phyloP scores from a whole-genome alignment of 2,329 filamentous ascomycete species.

The Pseudogymnoascus destructans region DNA sequence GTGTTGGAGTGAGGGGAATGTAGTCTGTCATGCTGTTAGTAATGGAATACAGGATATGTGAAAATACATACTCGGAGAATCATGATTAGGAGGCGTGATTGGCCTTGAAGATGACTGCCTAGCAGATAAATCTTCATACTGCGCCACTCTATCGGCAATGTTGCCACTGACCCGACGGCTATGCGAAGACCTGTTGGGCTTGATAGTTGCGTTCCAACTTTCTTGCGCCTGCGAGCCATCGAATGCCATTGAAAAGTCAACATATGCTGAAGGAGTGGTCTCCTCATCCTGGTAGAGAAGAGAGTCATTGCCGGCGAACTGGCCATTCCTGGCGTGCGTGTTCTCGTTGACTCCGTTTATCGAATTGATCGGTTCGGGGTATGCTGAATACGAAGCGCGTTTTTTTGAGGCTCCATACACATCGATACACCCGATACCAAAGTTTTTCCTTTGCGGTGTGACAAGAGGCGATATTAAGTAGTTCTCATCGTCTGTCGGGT shows the following conservation, averaged over 20 bases:
- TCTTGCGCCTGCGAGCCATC: constrained; percentile 16
- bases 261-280: constrained; percentile 21
- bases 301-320: constrained; percentile 20
- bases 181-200: constrained; percentile 20
- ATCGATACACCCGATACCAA: constrained; percentile 33
- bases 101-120: constrained; percentile 37
- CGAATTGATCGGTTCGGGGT: constrained; percentile 34
- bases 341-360: constrained; percentile 27
- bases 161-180: constrained; percentile 44
- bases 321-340: constrained; percentile 17
- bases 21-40: constrained; percentile 35
- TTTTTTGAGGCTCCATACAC: constrained; percentile 21
- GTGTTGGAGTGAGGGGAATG: constrained; percentile 54
- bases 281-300: constrained; percentile 21
- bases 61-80: constrained; percentile 40
- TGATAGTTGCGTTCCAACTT: constrained; percentile 13
- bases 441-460: constrained; percentile 41
- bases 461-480: constrained; percentile 44
- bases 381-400: constrained; percentile 17
- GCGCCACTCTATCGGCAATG: constrained; percentile 45
- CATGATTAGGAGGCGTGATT: constrained; percentile 49
- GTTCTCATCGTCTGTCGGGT: constrained; percentile 34
- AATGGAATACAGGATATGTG: neutral
- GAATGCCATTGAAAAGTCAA: constrained; percentile 24
- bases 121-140: constrained; percentile 41